Base-by-base conservation (phyloP, 371 early-diverging fungal genomes). In the Mortierella sp. region DNA sequence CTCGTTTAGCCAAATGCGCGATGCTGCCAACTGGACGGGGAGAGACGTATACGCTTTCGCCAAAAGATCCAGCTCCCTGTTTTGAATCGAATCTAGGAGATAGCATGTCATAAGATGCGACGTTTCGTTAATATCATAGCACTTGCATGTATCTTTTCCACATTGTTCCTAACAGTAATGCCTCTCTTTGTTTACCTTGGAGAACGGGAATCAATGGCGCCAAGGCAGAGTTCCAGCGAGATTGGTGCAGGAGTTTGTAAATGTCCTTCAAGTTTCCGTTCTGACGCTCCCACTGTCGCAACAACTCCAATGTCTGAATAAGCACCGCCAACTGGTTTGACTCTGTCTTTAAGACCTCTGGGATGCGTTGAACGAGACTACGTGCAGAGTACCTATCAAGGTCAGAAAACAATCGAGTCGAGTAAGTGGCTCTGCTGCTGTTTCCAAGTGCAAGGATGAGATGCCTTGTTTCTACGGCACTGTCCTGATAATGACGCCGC, bases 31-130 rank as follows among this genome's bases (percentile, higher is more conserved):
- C 26, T 81, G 79, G 26, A 86, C 51, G 16, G 86, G 86, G 8
- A 86, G 79, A 24, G 86, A 86, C 5, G 86, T 81, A 61, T 86
- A 86, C 40, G 86, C 86, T 70, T 76, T 86, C 44, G 86, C 81
- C 76, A 86, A 70, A 26, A 86, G 44, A 46, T 86, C 77, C 73
- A 86, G 37, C 24, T 86, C 86, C 37, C 81, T 69, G 69, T 86
- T 75, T 10, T 86, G 86, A 73, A 86, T 86, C 24, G 86, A 86
- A 34, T 86, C 86, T 86, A 76, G 19, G 37, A 34, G 21, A 43
- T 1, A n/a, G 26, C 50, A 50, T 61, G 46, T 16, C 40, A 28
- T 51, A 24, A n/a, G 24, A 26, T 24, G 40, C 5, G 37, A 34
- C 9, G 14, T 24, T 19, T 19, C 19, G 51, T 40, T 24, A 55